These are phyloP conservation scores for Fusarium chuoi DNA, from an alignment of 2,329 filamentous ascomycete species.

Conservation along the genomic window DNA sequence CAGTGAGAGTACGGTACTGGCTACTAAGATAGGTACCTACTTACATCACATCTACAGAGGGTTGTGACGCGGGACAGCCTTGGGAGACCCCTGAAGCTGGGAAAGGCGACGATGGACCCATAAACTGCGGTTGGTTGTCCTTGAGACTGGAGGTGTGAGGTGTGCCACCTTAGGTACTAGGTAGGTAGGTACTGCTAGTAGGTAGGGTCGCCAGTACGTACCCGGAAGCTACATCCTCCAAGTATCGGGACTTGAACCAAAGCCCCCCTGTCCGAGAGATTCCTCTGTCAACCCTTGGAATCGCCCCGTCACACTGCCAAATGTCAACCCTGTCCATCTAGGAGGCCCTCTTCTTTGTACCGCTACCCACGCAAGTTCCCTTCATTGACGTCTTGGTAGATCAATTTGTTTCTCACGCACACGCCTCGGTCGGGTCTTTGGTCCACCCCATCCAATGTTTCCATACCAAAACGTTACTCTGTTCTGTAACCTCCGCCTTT, in stretches of 20 bases:
- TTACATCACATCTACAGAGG: constrained; percentile 1
- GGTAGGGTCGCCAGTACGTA: constrained; percentile 7
- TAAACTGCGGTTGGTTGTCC: constrained; percentile 20
- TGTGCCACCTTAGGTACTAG: neutral
- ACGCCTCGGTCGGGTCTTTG: constrained; percentile 17
- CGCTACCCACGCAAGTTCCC: neutral
- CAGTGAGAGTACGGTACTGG: constrained; percentile 2
- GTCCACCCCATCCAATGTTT: constrained; percentile 23
- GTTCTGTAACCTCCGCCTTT: constrained; percentile 30
- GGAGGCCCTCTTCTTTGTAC: constrained; percentile 16
- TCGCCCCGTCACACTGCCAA: constrained; percentile 6
- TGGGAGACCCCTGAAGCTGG: constrained; percentile 30
- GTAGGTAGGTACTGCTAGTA: too few relatives aligned
- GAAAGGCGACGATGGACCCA: constrained; percentile 14
- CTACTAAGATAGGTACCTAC: neutral
- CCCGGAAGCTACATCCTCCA: neutral
- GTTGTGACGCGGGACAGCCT: constrained; percentile 27
- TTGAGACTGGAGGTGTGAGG: neutral
- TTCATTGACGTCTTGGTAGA: constrained; percentile 5
- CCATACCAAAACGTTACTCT: constrained; percentile 15
- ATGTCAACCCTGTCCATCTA: neutral
- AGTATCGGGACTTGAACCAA: constrained; percentile 15
- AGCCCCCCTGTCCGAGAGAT: constrained; percentile 1
- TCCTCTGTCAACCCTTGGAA: neutral
- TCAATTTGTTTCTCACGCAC: constrained; percentile 24